Evolutionary conservation across 768 basidiomycete genomes (phyloP), one percentile per base, ranked within the genome.

Genomic region (Lenzites betulinus): DNA sequence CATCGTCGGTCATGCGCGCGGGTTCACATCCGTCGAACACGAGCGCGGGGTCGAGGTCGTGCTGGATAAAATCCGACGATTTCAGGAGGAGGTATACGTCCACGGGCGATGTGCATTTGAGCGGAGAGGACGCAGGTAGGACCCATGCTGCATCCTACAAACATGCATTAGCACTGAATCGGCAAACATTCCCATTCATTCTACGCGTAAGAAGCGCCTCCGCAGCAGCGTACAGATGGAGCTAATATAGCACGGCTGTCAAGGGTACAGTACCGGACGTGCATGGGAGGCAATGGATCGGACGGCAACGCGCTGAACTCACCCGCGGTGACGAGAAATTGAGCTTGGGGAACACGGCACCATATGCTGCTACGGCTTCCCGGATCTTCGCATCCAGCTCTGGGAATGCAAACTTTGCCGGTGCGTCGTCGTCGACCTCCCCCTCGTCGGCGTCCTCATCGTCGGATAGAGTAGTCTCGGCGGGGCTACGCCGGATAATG

Each of bases 271-370:
- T 33, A 49, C 38, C 48, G 22, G 15, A 7, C 20, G 9, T 22
- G 22, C 20, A 16, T 18, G 47, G 46, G 23, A 22, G 5, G 7
- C 20, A 12, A 46, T 6, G 23, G 18, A 23, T 7, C 23, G 9
- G 13, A 23, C 15, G 23, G 59, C 22, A 51, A 9, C 7, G 12
- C 36, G 22, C 13, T 18, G 28, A 13, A 66, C 79, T 58, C 60
- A 90, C 95, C 77, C 88, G 90, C 15, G 95, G 95, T n/a, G 92
- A 88, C 7, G 94, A 92, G 76, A 95, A 97, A 69, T 97, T 98
- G 56, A 98, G 85, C 75, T 98, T 98, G 0, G 95, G 95, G 71
- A 98, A 98, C 28, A 96, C 88, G 7, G 88, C 89, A 2, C 85
- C 90, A 71, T 91, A 95, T 57, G 81, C 74, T 46, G 75, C 66